Evolutionary conservation across 2,329 filamentous ascomycete genomes (phyloP).

Genomic region (Ampelomyces quisqualis): DNA sequence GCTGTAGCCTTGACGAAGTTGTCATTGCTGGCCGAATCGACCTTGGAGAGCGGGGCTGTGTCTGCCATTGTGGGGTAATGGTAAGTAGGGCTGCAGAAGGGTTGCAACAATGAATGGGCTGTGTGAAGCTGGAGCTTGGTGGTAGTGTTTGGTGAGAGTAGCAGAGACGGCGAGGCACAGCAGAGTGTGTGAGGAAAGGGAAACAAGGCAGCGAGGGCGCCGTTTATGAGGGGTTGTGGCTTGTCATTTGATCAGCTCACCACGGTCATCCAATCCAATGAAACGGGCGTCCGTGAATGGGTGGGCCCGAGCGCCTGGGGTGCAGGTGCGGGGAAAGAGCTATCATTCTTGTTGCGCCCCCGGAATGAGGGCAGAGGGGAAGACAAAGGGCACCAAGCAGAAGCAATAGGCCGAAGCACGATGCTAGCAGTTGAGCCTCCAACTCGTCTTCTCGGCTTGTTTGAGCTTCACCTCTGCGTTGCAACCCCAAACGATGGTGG

Average conservation of each 20-base stretch:
- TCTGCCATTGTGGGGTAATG: conserved; percentile 52
- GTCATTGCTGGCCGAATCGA: conserved; percentile 64
- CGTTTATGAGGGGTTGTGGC: conserved; percentile 39
- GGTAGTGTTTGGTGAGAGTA: conserved; percentile 7
- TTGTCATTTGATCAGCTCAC: conserved; percentile 43
- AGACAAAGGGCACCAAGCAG: conserved; percentile 4
- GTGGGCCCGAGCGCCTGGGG: conserved; percentile 19
- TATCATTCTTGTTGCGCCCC: conserved; percentile 9
- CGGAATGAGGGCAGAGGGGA: conserved; percentile 18
- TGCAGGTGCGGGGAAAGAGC: conserved; percentile 25
- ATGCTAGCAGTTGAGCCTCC: conserved; percentile 29
- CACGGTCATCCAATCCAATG: conserved; percentile 30
- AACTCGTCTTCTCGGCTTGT: neutral
- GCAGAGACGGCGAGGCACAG: conserved; percentile 24
- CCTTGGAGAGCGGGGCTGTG: conserved; percentile 70
- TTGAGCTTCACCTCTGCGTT: conserved; percentile 7
- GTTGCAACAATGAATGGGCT: conserved; percentile 18
- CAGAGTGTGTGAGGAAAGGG: conserved; percentile 25
- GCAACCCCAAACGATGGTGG: no score
- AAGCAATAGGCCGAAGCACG: neutral
- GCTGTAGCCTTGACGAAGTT: conserved; percentile 7
- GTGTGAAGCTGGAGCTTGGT: conserved; percentile 7
- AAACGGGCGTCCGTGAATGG: conserved; percentile 30
- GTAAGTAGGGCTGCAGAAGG: conserved; percentile 9
- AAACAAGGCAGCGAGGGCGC: conserved; percentile 27